Conservation (phyloP, 225 moss, liverwort and hornwort species). For the Physcomitrium patens region DNA sequence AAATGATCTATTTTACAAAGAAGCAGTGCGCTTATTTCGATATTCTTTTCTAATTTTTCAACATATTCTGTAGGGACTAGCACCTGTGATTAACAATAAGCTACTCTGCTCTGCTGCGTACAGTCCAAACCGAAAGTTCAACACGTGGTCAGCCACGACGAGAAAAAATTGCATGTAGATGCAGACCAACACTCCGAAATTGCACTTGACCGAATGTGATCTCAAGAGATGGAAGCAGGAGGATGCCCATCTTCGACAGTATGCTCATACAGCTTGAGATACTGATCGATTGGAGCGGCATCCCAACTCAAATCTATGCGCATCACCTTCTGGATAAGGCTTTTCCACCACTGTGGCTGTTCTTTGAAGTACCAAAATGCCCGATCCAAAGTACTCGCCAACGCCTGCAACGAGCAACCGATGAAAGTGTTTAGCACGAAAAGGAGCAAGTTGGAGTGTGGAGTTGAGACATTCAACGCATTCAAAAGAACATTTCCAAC, state of each 20-base stretch:
- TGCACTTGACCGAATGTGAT: conserved; percentile 3
- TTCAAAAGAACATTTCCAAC: background rate
- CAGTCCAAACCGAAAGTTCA: conserved; percentile 31
- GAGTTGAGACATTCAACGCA: background rate
- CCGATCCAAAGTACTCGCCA: conserved; percentile 69
- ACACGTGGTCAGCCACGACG: conserved; percentile 29
- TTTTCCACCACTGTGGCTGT: conserved; percentile 60
- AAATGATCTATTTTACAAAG: too few species aligned
- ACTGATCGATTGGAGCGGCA: conserved; percentile 64
- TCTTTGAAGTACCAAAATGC: conserved; percentile 58
- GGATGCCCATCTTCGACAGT: conserved; percentile 52
- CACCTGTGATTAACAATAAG: too few species aligned
- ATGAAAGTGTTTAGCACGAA: background rate
- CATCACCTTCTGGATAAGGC: conserved; percentile 64
- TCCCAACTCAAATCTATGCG: conserved; percentile 81
- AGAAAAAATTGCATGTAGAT: conserved; percentile 24
- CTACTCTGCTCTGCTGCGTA: background rate
- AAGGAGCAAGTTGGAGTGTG: background rate
- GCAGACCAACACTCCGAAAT: conserved; percentile 35
- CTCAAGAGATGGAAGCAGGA: conserved; percentile 37
- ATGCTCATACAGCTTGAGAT: conserved; percentile 71
- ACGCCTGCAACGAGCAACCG: conserved; percentile 45
- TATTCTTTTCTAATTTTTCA: too few species aligned
- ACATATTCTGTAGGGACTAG: too few species aligned
- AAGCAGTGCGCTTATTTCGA: too few species aligned